Evolutionary conservation across 768 basidiomycete species (phyloP).

Genomic region (Hortiboletus campestris): DNA sequence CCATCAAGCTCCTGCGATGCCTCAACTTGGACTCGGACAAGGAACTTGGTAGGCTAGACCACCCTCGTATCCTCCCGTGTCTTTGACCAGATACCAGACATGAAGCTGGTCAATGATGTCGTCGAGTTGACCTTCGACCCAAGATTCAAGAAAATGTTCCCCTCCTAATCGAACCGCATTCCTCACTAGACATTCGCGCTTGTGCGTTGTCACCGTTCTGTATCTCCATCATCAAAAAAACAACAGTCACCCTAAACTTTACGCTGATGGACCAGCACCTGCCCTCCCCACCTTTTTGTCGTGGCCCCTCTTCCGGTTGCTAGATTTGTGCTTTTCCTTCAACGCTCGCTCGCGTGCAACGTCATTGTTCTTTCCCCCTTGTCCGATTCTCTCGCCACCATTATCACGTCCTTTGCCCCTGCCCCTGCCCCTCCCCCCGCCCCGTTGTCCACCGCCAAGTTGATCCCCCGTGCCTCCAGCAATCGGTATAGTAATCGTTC

Average conservation of each 20-base stretch:
- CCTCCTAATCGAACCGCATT: constrained; percentile 9
- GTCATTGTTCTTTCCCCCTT: constrained; percentile 38
- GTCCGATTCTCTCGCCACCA: constrained; percentile 34
- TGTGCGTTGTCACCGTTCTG: not conserved
- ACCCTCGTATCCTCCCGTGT: not conserved
- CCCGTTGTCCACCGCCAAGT: constrained; percentile 14
- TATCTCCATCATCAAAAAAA: constrained; percentile 2
- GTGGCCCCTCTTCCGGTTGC: constrained; percentile 77
- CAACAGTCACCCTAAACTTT: not conserved
- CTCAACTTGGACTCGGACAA: constrained; percentile 53
- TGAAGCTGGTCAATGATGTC: constrained; percentile 60
- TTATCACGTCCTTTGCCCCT: constrained; percentile 43
- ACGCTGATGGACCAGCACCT: constrained; percentile 42
- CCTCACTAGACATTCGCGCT: not conserved
- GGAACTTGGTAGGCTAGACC: constrained; percentile 53
- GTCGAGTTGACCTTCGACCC: constrained; percentile 61
- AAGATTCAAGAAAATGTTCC: constrained; percentile 53
- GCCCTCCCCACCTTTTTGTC: constrained; percentile 84
- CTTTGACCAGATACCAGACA: constrained; percentile 37
- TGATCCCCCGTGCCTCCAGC: not conserved
- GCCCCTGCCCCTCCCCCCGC: constrained; percentile 21
- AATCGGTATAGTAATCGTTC: constrained; percentile 12
- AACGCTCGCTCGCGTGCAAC: constrained; percentile 58
- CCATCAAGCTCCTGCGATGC: constrained; percentile 51
- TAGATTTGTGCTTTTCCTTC: constrained; percentile 82